A percentile compares a stretch with the other conserved stretches of the same genome.
Evolutionary conservation across 106 monocot genomes (phyloP).

Genomic region (Cymbidium sinense): DNA sequence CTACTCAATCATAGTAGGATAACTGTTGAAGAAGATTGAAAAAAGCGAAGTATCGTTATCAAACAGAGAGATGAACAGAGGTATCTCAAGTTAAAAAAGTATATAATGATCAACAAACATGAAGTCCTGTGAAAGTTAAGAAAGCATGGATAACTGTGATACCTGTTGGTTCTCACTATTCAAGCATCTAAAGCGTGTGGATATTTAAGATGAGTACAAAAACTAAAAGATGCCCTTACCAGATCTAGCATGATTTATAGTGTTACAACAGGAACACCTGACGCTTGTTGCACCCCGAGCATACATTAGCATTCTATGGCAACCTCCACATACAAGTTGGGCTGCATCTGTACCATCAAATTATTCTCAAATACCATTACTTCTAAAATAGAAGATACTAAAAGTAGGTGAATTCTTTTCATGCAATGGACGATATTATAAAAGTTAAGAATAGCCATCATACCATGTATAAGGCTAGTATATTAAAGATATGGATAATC

Average conservation of each 20-base stretch:
- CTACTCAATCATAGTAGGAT: not conserved
- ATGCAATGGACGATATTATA: not conserved
- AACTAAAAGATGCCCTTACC: slow-evolving; percentile 19
- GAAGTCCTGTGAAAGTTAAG: not conserved
- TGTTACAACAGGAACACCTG: slow-evolving; percentile 58
- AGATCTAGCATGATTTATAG: slow-evolving; percentile 49
- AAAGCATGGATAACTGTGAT: not conserved
- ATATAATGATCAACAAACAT: not conserved
- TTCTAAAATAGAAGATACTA: not conserved
- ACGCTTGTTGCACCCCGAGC: slow-evolving; percentile 52
- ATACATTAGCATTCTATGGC: slow-evolving; percentile 50
- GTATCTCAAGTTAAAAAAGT: not conserved
- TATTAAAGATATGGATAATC: not conserved
- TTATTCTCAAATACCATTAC: not conserved
- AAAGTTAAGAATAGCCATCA: not conserved
- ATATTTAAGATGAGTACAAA: not conserved
- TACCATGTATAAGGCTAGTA: not conserved
- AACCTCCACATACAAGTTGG: slow-evolving; percentile 57
- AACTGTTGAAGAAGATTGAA: not conserved
- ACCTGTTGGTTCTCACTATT: not conserved
- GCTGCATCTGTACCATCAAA: slow-evolving; percentile 30
- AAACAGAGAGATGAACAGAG: not conserved
- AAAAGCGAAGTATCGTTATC: not conserved
- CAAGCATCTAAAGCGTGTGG: not conserved
- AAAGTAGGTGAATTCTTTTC: not conserved